Conservation (phyloP, 148 eudicot species). For the Arctostaphylos glauca region DNA sequence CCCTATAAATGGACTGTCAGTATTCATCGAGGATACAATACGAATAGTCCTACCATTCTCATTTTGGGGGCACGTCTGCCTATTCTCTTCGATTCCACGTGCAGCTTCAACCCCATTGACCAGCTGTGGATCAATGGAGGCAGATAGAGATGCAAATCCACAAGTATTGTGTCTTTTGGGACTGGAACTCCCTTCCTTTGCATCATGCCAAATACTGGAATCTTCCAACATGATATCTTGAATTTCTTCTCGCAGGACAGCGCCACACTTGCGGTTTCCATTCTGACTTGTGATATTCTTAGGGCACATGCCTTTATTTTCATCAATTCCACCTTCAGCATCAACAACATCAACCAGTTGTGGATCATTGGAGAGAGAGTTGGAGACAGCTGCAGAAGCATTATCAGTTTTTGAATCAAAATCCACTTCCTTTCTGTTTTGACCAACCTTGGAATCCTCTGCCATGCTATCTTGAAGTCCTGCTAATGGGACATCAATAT, state of each 20-base stretch:
- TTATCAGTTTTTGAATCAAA: background rate
- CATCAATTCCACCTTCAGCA: slow-evolving; percentile 4
- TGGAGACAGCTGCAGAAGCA: background rate
- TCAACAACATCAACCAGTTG: slow-evolving; percentile 10
- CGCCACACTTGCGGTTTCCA: background rate
- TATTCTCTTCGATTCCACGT: slow-evolving; percentile 1
- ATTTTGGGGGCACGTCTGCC: background rate
- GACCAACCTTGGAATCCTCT: slow-evolving; percentile 6
- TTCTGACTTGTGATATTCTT: background rate
- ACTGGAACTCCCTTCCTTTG: background rate
- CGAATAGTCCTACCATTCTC: background rate
- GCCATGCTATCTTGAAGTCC: slow-evolving; percentile 4
- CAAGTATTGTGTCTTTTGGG: background rate
- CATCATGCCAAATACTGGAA: background rate
- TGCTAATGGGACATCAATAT: background rate
- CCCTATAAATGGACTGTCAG: background rate
- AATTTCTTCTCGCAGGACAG: background rate
- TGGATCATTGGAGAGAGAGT: background rate
- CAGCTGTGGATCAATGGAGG: background rate
- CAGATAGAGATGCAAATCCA: background rate
- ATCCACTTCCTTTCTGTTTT: background rate
- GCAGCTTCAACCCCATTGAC: slow-evolving; percentile 14
- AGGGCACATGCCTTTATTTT: background rate
- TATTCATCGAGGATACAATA: background rate
- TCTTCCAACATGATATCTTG: background rate